These are phyloP conservation scores for Metschnikowia gelsemii DNA, from an alignment of 805 yeast species.

Conservation along the genomic window DNA sequence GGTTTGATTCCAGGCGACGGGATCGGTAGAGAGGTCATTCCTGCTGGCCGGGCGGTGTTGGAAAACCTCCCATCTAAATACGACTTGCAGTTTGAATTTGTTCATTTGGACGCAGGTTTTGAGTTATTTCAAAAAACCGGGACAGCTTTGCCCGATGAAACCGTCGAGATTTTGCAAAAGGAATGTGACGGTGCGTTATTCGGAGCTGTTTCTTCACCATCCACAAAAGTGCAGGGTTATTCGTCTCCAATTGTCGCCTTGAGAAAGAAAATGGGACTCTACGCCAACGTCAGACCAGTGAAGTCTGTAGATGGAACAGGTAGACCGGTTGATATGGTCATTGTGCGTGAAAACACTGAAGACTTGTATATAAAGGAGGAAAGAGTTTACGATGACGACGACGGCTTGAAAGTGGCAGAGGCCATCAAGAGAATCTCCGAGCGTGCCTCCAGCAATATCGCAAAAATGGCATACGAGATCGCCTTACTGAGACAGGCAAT, in stretches of 20 bases:
- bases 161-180: conserved; percentile 70
- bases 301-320: conserved; percentile 85
- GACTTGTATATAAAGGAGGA: conserved; percentile 96
- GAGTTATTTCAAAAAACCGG: conserved; percentile 95
- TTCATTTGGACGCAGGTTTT: conserved; percentile 89
- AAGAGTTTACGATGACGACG: conserved; percentile 64
- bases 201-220: conserved; percentile 96
- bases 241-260: conserved; percentile 99
- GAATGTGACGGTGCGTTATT: conserved; percentile 96
- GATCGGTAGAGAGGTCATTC: conserved; percentile 95
- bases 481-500: conserved; percentile 87
- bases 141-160: conserved; percentile 89
- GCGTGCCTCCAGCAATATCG: conserved; percentile 79
- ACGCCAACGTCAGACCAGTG: conserved; percentile 97
- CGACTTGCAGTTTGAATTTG: conserved; percentile 80
- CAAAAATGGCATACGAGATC: conserved; percentile 87
- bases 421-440: conserved; percentile 96
- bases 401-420: conserved; percentile 91
- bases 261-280: conserved; percentile 90
- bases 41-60: conserved; percentile 88
- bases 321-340: conserved; percentile 93
- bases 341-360: conserved; percentile 98
- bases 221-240: conserved; percentile 91
- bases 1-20: conserved; percentile 98
- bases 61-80: conserved; percentile 76